Base-by-base conservation (phyloP, 306 rosid species). In the Vachellia pachyceras region DNA sequence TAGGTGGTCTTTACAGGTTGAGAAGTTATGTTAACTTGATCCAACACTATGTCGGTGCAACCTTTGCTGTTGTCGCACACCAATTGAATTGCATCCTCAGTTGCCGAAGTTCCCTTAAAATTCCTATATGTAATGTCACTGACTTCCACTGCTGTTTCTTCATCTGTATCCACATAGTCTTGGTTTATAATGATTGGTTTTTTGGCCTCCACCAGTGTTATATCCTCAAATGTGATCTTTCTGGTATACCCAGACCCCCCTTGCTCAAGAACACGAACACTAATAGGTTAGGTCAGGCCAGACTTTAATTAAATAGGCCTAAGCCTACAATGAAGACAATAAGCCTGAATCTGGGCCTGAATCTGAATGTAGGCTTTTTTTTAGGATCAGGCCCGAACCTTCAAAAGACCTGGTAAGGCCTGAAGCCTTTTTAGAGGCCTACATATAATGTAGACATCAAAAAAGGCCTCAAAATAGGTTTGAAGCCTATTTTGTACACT, bases 211-310 rank as follows among this genome's bases (percentile, higher is more conserved):
- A 10, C 6, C 0, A 88, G 14, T 47, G 3, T 18, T 13, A 90
- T 88, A n/a, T 90, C 54, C 20, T 87, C 85, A 46, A 74, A 90
- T 14, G 45, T 73, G 39, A 90, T 88, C 11, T 83, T 83, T 35
- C 64, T 88, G 1, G 92, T 90, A 85, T 83, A 88, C 46, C 92
- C 94, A 0, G 29, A 3, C 77, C 94, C 90, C n/a, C 90, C 89
- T 90, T 90, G 3, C 41, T 68, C 3, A 40, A 69, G 22, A 68
- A 63, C 1, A n/a, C n/a, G n/a, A n/a, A n/a, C n/a, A n/a, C n/a
- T n/a, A n/a, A n/a, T n/a, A n/a, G n/a, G n/a, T n/a, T n/a, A n/a
- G n/a, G n/a, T n/a, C n/a, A n/a, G n/a, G n/a, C n/a, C n/a, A n/a
- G n/a, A n/a, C n/a, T n/a, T n/a, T n/a, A n/a, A n/a, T n/a, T n/a